Base-by-base conservation (phyloP, 805 yeast species). In the Cyberlindnera mississippiensis region DNA sequence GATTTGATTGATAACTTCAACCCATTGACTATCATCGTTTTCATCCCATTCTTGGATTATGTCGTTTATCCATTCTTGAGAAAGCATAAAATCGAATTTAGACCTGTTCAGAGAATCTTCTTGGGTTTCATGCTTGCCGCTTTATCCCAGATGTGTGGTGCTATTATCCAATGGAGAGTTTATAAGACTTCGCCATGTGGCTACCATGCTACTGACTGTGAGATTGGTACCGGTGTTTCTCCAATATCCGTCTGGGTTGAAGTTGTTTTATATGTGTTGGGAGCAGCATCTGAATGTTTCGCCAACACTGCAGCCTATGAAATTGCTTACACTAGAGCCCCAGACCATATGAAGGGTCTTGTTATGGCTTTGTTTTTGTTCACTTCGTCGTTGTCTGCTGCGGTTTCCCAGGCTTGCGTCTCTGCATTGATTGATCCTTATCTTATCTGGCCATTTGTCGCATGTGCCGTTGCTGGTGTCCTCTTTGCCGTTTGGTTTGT, bases 291-390 rank as follows among this genome's bases (percentile, higher is more conserved):
- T 14, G 95, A 85, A 63, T 84, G 85, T 50, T 75, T 85, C 52
- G 89, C 90, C 26, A 81, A 85, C 40, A 76, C 84, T 53, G 84
- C 93, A 16, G 93, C 91, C 53, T 74, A 82, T 52, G 93, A 85
- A 66, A 84, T 82, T 58, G 95, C 95, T 15, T 85, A 82, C 66
- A 79, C 89, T 20, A 82, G 85, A 67, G 91, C 93, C 6, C 93
- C 93, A 32, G 72, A 71, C 9, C 66, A 74, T 32, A 66, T 67
- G 70, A 69, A 65, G 48, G 63, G 69, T 15, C 60, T 68, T 33
- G 64, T 66, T 35, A 67, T 68, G 72, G 71, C 82, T 13, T 49
- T 69, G 38, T 84, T 80, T 69, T 69, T 85, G 56, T 65, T 85
- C 43, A 82, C 85, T 31, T 80, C 72, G 51, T 93, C 95, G 13